phyloP scores from a whole-genome alignment of 345 rosid genomes.

The Mercurialis annua region DNA sequence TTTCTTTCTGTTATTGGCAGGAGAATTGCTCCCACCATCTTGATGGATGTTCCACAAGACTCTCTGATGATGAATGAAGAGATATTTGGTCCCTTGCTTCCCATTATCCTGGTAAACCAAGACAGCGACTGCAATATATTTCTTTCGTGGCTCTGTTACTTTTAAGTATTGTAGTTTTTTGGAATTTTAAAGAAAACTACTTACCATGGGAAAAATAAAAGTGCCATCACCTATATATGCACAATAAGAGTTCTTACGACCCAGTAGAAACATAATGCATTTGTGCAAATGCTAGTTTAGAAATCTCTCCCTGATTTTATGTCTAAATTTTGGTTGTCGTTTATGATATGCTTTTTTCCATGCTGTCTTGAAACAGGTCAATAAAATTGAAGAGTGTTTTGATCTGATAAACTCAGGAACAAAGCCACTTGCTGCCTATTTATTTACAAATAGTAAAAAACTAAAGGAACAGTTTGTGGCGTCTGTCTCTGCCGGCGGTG shows the following conservation, averaged over 20 bases:
- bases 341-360: not conserved
- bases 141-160: not conserved
- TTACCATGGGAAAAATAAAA: not conserved
- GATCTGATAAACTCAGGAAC: constrained; percentile 61
- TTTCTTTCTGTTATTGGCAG: constrained; percentile 34
- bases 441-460: constrained; percentile 72
- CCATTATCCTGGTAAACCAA: constrained; percentile 58
- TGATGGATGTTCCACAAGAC: constrained; percentile 75
- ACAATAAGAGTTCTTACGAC: not conserved
- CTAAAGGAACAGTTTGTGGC: constrained; percentile 60
- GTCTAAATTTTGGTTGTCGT: not conserved
- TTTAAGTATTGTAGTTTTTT: constrained; percentile 3
- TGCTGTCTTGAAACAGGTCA: constrained; percentile 46
- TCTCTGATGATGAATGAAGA: constrained; percentile 85
- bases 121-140: not conserved
- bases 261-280: not conserved
- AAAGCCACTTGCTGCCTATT: constrained; percentile 94
- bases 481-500: constrained; percentile 81
- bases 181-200: not conserved
- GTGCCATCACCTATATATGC: not conserved
- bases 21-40: constrained; percentile 78
- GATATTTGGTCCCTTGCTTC: constrained; percentile 96
- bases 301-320: not conserved
- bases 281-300: not conserved
- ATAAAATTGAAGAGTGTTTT: constrained; percentile 74